Evolutionary conservation across 805 yeast genomes (phyloP), one percentile per base, ranked within the genome.

Genomic region (Kuraishia floccosa): DNA sequence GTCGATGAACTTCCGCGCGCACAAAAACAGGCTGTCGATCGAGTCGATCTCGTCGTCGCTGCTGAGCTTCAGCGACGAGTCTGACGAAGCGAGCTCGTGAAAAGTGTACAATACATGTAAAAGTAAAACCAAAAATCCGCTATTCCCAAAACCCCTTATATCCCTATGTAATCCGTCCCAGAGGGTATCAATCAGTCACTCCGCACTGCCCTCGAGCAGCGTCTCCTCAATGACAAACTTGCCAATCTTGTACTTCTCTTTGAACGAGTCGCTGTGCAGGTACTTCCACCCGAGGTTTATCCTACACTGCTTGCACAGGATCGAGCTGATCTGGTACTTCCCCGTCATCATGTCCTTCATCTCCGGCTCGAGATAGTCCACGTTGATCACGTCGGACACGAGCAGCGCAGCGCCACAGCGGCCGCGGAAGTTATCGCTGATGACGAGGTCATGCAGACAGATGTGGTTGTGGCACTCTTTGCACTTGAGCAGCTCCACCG

Each of bases 241-340:
- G n/a, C 52, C 51, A 34, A 47, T 50, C 32, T 55, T 55, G 31
- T 54, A 54, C 26, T 40, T 47, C 35, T 55, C 52, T 17, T 41
- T 36, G 5, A 38, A 35, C 20, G 44, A 42, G 20, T 50, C 50
- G 30, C 54, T 41, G 27, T 39, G 44, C 11, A 55, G 33, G 31
- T 55, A 55, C 34, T 50, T 51, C 60, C 60, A 55, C 9, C 60
- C 60, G 9, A 55, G 19, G 15, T 38, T 35, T 7, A 28, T 30
- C 13, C 40, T 35, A 33, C 60, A 55, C 34, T 55, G 60, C 25
- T 40, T 34, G 39, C 60, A 55, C 16, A 32, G 34, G 20, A 54
- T 41, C 6, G 30, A 23, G 26, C 43, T 46, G n/a, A 54, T 47
- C 22, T 42, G 49, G 35, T 52, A 55, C 11, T 41, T 38, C 1